Conservation (phyloP, 1,139 yeast species). For the Yamadazyma triangularis region DNA sequence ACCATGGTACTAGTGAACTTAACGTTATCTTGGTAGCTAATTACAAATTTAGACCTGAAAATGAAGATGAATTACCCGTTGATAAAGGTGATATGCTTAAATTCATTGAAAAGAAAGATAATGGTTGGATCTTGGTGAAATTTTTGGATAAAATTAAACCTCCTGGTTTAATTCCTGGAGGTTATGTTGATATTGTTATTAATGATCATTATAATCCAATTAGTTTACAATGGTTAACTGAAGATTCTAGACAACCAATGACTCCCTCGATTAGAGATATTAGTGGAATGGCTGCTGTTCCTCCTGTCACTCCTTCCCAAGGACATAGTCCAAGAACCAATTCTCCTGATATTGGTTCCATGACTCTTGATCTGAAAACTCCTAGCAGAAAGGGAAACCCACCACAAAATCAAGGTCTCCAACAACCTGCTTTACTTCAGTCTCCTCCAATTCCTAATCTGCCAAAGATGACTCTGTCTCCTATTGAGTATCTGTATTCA, state of each 20-base stretch:
- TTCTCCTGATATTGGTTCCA: neutral
- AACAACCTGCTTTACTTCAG: too few species aligned
- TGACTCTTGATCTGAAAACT: neutral
- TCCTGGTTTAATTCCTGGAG: conserved; percentile 41
- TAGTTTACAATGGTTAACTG: conserved; percentile 31
- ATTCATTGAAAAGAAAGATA: conserved; percentile 32
- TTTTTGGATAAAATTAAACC: conserved; percentile 31
- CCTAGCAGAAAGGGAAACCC: too few species aligned
- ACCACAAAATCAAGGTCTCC: too few species aligned
- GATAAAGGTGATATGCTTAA: conserved; percentile 39
- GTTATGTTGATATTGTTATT: conserved; percentile 43
- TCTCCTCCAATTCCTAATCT: neutral
- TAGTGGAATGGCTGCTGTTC: neutral
- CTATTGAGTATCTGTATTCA: too few species aligned
- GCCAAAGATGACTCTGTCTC: neutral
- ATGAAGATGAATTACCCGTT: conserved; percentile 27
- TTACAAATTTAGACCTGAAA: conserved; percentile 32
- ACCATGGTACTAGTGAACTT: conserved; percentile 6
- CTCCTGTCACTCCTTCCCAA: neutral
- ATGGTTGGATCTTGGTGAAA: conserved; percentile 44
- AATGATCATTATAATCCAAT: conserved; percentile 37
- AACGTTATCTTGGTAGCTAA: conserved; percentile 38
- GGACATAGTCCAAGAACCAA: neutral
- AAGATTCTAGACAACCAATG: neutral
- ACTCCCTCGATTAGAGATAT: neutral